Percentiles rank a stretch among this genome's conserved stretches.
Conservation (phyloP, 192 early-diverging fungal genomes). For the Globomyces pollinis-pini region DNA sequence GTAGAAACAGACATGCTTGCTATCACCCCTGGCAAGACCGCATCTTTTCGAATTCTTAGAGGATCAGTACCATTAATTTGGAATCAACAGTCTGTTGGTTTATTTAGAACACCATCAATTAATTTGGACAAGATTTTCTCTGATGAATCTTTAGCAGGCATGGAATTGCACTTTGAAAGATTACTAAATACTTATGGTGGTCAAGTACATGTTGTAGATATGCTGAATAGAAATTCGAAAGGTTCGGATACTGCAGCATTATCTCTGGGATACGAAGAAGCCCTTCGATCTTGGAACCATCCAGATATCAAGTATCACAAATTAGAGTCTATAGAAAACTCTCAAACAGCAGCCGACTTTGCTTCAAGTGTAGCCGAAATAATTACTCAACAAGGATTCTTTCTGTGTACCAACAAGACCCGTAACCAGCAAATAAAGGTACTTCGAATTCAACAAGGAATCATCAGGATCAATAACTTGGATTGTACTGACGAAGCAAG, state of each 20-base stretch:
- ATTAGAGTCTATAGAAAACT: background rate
- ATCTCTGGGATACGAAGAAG: background rate
- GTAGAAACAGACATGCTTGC: conserved; percentile 1
- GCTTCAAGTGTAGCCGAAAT: background rate
- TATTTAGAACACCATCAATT: background rate
- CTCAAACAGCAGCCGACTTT: background rate
- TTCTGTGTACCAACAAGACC: background rate
- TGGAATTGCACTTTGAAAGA: conserved; percentile 1
- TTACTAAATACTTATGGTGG: background rate
- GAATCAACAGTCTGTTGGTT: background rate
- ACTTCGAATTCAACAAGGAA: background rate
- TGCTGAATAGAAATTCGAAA: conserved; percentile 10
- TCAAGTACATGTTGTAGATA: conserved; percentile 1
- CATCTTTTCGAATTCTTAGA: background rate
- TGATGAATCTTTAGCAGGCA: background rate
- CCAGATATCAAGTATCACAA: conserved; percentile 5
- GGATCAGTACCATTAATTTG: conserved; percentile 8
- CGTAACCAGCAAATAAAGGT: background rate
- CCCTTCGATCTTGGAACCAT: background rate
- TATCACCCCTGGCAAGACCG: background rate
- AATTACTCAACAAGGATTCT: background rate
- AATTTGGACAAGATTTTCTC: background rate
- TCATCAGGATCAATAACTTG: conserved; percentile 3
- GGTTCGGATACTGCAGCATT: background rate
- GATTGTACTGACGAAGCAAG: conserved; percentile 13